Conservation (phyloP, 805 yeast genomes). For the Yarrowia sp. region DNA sequence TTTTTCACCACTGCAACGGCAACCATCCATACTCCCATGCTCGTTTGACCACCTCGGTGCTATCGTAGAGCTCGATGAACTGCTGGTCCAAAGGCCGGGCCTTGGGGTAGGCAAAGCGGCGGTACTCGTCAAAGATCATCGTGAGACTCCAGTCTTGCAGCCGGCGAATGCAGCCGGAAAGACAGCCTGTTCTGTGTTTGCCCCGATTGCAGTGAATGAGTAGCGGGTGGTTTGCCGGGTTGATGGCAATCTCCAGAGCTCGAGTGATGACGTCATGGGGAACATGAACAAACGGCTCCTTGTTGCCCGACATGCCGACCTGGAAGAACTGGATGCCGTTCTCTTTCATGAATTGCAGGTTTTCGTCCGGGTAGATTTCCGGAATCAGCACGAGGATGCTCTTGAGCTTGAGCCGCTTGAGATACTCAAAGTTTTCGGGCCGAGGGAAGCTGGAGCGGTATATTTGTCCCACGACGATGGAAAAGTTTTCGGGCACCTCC, state of each 20-base stretch:
- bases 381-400: conserved; percentile 85
- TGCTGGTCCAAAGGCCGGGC: conserved; percentile 96
- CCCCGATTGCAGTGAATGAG: conserved; percentile 96
- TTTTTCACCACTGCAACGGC: conserved; percentile 20
- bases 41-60: conserved; percentile 56
- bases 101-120: conserved; percentile 94
- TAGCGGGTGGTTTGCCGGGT: conserved; percentile 90
- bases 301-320: conserved; percentile 93
- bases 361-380: conserved; percentile 86
- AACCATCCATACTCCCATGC: conserved; percentile 35
- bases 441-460: conserved; percentile 92
- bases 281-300: conserved; percentile 55
- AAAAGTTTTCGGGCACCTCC: conserved; percentile 87
- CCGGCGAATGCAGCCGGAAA: conserved; percentile 89
- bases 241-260: conserved; percentile 79
- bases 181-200: conserved; percentile 95
- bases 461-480: conserved; percentile 77
- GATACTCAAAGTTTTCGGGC: conserved; percentile 76
- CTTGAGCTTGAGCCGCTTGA: conserved; percentile 67
- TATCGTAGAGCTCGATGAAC: conserved; percentile 88
- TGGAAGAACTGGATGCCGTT: conserved; percentile 77
- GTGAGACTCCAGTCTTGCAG: conserved; percentile 92
- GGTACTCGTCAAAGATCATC: conserved; percentile 93
- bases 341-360: conserved; percentile 64
- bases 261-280: conserved; percentile 71